phyloP scores from a whole-genome alignment of 2,329 filamentous ascomycete species.

The Hysterium pulicare region DNA sequence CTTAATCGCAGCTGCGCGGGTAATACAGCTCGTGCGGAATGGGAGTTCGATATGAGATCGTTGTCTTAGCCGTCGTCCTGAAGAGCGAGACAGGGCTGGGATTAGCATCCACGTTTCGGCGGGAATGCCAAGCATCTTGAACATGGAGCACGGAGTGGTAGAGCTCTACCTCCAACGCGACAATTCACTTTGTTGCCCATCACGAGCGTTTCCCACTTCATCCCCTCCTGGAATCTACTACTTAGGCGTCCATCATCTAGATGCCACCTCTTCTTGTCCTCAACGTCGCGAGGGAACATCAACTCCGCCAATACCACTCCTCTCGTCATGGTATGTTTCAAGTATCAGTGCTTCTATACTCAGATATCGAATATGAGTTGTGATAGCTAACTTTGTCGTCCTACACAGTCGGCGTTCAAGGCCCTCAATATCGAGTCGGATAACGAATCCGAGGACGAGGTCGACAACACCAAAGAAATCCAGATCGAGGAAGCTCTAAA shows the following conservation, averaged over 20 bases:
- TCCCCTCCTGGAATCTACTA: background rate
- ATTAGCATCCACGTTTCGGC: background rate
- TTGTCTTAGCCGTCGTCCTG: too few species aligned
- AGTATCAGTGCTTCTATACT: constrained; percentile 3
- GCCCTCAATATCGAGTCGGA: constrained; percentile 94
- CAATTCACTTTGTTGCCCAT: background rate
- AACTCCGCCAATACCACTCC: constrained; percentile 3
- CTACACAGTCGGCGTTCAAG: constrained; percentile 63
- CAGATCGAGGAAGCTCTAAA: constrained; percentile 97
- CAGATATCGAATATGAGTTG: too few species aligned
- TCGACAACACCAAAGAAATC: constrained; percentile 93
- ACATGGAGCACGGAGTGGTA: background rate
- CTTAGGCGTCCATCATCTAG: constrained; percentile 1
- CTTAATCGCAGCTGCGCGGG: constrained; percentile 9
- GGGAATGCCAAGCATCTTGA: too few species aligned
- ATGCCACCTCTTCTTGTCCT: constrained; percentile 5
- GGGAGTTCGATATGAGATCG: background rate
- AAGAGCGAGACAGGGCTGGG: background rate
- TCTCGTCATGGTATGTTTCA: constrained; percentile 21
- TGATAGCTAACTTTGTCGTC: too few species aligned
- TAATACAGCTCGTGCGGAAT: background rate
- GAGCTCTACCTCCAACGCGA: background rate
- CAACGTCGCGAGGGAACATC: background rate
- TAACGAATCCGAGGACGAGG: constrained; percentile 82
- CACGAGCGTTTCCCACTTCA: background rate